Percentiles rank a stretch among this genome's conserved stretches.
Conservation (phyloP, 306 rosid species). For the Trifolium subterraneum region DNA sequence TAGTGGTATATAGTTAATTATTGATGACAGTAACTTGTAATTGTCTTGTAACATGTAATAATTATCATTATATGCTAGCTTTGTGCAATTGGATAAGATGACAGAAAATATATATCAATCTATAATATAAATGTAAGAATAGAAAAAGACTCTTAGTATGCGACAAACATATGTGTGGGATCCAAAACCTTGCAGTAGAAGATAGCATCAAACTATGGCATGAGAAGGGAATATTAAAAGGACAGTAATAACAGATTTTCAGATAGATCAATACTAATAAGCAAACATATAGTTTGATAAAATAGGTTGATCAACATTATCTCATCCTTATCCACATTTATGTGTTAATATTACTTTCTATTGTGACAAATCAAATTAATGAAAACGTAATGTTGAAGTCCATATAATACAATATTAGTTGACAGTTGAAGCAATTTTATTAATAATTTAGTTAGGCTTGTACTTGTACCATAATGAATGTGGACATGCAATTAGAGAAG, state of each 20-base stretch:
- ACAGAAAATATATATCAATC: neutral
- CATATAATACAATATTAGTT: conserved; percentile 10
- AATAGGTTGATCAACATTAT: conserved; percentile 20
- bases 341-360: neutral
- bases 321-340: conserved; percentile 42
- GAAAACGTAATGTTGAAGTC: neutral
- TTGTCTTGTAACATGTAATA: conserved; percentile 1
- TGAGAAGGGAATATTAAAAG: neutral
- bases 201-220: conserved; percentile 15
- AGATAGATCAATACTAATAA: neutral
- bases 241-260: neutral
- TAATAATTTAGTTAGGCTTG: neutral
- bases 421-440: conserved; percentile 17
- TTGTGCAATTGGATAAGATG: neutral
- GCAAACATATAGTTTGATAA: neutral
- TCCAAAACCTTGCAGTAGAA: neutral
- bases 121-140: neutral
- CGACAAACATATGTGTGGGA: conserved; percentile 13
- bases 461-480: neutral
- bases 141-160: neutral
- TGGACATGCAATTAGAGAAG: conserved; percentile 3
- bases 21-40: neutral
- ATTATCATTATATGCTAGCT: neutral
- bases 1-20: neutral
- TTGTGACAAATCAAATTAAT: conserved; percentile 17